Percentiles rank a stretch among this genome's conserved stretches.
These are phyloP conservation scores for Helianthus tuberosus DNA, from an alignment of 129 eudicot species.

Conservation along the genomic window DNA sequence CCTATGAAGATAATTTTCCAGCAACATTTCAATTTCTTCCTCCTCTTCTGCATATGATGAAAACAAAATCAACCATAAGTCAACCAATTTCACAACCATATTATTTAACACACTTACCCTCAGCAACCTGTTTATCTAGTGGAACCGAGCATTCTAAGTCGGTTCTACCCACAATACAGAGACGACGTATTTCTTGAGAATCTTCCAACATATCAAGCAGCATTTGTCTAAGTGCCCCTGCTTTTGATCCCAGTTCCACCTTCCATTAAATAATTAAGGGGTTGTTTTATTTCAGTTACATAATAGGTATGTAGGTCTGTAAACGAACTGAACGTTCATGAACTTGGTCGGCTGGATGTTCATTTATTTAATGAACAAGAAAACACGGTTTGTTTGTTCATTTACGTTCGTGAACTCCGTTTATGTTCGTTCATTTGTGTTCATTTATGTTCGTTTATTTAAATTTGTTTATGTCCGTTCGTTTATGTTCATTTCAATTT, in stretches of 20 bases:
- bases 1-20: conserved; percentile 97
- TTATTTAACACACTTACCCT: conserved; percentile 55
- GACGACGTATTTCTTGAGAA: conserved; percentile 87
- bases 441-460: no score
- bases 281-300: conserved; percentile 9
- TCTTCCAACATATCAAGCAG: conserved; percentile 97
- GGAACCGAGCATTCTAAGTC: conserved; percentile 78
- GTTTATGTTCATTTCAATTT: no score
- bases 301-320: neutral
- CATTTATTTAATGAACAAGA: no score
- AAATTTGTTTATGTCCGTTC: no score
- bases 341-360: no score
- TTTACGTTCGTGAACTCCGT: no score
- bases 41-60: conserved; percentile 74
- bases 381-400: no score
- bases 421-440: no score
- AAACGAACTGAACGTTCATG: no score
- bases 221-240: conserved; percentile 96
- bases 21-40: conserved; percentile 98
- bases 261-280: conserved; percentile 24
- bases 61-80: conserved; percentile 6
- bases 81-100: conserved; percentile 4
- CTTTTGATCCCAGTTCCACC: conserved; percentile 94
- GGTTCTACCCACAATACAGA: conserved; percentile 85
- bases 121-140: conserved; percentile 83